Percentiles rank a stretch among this genome's conserved stretches.
phyloP scores from a whole-genome alignment of 139 green algal species.

The Chlamydomonas sp. region DNA sequence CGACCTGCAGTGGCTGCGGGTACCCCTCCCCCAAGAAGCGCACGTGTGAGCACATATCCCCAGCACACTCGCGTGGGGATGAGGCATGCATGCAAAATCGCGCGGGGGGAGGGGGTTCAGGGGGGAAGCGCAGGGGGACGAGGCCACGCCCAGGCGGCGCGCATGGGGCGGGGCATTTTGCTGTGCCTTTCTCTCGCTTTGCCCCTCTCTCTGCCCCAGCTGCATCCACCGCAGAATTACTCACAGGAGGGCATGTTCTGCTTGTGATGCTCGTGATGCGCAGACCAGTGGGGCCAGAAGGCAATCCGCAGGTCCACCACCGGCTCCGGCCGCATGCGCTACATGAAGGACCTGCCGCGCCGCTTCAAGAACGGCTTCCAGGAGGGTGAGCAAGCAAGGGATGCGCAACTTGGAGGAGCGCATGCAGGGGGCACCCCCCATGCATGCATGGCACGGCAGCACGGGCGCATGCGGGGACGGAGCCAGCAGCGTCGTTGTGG shows the following conservation, averaged over 20 bases:
- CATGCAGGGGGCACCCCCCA: neutral
- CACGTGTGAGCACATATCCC: slow-evolving; percentile 80
- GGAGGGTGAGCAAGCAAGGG: slow-evolving; percentile 52
- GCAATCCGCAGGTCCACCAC: slow-evolving; percentile 97
- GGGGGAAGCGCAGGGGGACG: too few species aligned
- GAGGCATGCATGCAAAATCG: too few species aligned
- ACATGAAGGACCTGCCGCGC: slow-evolving; percentile 85
- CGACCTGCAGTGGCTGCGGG: slow-evolving; percentile 79
- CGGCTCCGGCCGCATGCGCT: slow-evolving; percentile 85
- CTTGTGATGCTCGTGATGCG: too few species aligned
- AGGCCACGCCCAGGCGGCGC: too few species aligned
- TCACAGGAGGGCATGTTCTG: too few species aligned
- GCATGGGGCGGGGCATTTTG: too few species aligned
- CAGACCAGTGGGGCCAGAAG: slow-evolving; percentile 97
- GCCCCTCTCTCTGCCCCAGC: too few species aligned
- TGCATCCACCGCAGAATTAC: too few species aligned
- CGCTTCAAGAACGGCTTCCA: slow-evolving; percentile 95
- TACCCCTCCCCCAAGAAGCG: slow-evolving; percentile 90
- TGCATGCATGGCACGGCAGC: neutral
- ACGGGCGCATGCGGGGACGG: neutral
- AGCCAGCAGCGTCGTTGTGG: neutral
- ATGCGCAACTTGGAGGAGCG: too few species aligned
- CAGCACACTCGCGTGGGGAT: too few species aligned
- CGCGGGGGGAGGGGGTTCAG: neutral
- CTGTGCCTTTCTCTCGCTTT: too few species aligned